phyloP scores from a whole-genome alignment of 306 rosid genomes.

The Corylus avellana region DNA sequence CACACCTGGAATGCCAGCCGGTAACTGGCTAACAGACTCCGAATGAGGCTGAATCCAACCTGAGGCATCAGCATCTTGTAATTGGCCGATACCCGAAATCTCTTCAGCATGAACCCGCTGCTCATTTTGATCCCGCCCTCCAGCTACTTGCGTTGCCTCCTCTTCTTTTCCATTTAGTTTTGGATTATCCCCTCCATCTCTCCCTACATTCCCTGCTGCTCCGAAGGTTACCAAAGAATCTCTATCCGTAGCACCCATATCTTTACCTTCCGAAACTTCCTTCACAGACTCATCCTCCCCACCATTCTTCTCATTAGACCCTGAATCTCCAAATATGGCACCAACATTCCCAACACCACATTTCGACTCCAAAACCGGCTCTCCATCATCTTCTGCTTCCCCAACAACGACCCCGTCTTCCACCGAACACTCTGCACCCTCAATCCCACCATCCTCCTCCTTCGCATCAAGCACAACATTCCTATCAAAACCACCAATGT shows the following conservation, averaged over 20 bases:
- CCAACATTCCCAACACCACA: slow-evolving; percentile 21
- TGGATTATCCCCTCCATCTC: slow-evolving; percentile 16
- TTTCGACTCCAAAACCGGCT: slow-evolving; percentile 21
- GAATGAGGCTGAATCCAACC: slow-evolving; percentile 1
- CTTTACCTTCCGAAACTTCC: neutral
- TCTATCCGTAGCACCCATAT: slow-evolving; percentile 6
- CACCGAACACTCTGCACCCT: slow-evolving; percentile 25
- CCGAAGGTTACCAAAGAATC: neutral
- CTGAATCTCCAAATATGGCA: neutral
- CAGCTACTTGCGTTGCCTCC: slow-evolving; percentile 16
- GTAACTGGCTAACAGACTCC: slow-evolving; percentile 24
- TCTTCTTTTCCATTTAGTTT: slow-evolving; percentile 8
- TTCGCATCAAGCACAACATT: slow-evolving; percentile 8
- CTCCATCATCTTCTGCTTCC: slow-evolving; percentile 23
- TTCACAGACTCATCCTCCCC: slow-evolving; percentile 4
- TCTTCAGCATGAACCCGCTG: slow-evolving; percentile 9
- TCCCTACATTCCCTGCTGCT: slow-evolving; percentile 14
- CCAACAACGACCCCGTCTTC: slow-evolving; percentile 13
- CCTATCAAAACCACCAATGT: slow-evolving; percentile 14
- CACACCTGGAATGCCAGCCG: slow-evolving; percentile 12
- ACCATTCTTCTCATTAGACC: neutral
- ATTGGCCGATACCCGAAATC: neutral
- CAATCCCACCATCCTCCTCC: slow-evolving; percentile 19
- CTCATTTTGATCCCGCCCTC: neutral
- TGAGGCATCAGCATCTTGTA: slow-evolving; percentile 21